phyloP scores from a whole-genome alignment of 345 rosid species.

The Combretum micranthum region DNA sequence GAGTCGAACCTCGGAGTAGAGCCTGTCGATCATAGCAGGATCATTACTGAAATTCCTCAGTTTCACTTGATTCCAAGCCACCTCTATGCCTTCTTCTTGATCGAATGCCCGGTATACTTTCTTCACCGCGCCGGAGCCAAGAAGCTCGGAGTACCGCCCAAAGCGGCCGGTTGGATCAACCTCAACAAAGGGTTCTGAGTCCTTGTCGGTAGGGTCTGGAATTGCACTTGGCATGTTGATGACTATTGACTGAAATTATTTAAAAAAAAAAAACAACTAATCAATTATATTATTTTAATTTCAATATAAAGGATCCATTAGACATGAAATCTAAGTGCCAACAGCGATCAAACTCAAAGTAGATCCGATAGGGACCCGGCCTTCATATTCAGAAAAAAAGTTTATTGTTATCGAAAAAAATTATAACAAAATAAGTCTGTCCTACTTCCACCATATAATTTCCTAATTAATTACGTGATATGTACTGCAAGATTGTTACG shows the following conservation, averaged over 20 bases:
- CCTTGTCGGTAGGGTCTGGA: constrained; percentile 34
- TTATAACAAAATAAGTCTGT: too few relatives aligned
- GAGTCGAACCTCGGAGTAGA: constrained; percentile 62
- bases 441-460: too few relatives aligned
- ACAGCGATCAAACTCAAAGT: too few relatives aligned
- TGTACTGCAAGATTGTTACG: too few relatives aligned
- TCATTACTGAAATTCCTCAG: constrained; percentile 47
- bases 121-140: constrained; percentile 69
- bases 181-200: constrained; percentile 63
- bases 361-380: too few relatives aligned
- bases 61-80: constrained; percentile 91
- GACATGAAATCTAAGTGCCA: too few relatives aligned
- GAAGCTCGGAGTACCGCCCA: constrained; percentile 60
- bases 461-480: too few relatives aligned
- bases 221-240: constrained; percentile 52
- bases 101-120: constrained; percentile 87
- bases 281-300: too few relatives aligned
- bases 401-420: too few relatives aligned
- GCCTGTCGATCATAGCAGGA: constrained; percentile 58
- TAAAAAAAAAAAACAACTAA: too few relatives aligned
- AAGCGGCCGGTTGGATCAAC: constrained; percentile 72
- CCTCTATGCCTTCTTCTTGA: constrained; percentile 87
- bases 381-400: too few relatives aligned
- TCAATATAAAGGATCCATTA: too few relatives aligned
- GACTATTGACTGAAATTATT: neutral